Base-by-base conservation (phyloP, 176 grass and related monocot genomes). In the Poa annua region DNA sequence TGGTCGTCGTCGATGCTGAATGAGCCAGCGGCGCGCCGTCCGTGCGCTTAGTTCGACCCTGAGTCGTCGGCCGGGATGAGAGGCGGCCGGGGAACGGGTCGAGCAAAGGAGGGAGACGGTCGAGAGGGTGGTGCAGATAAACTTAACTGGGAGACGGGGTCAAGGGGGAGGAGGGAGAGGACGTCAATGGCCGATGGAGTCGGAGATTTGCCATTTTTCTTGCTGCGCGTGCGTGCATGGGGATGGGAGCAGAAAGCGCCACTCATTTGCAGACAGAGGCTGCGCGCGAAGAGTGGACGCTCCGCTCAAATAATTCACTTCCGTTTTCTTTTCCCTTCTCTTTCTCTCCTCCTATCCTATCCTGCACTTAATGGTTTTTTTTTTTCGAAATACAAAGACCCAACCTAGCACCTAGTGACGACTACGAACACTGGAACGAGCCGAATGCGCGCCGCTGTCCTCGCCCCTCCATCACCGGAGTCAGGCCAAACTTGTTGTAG, bases 131-230 rank as follows among this genome's bases (percentile, higher is more conserved):
- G 42, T 24, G 10, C 44, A n/a, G 77, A 65, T 79, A 34, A 60
- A 47, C 11, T 15, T 50, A 50, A 50, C 14, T 50, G 48, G 25
- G 11, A 24, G 80, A 45, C 41, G 39, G 77, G 65, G 44, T 69
- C 64, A 36, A 20, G 9, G 68, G 70, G 16, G 42, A 80, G 11
- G 63, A 54, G 22, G 69, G 66, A 10, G 36, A 20, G 24, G 66
- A 26, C 49, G 35, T 36, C 72, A 80, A 80, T 73, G 84, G 75
- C 64, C 17, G 75, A 79, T 78, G 51, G 1, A 39, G 38, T 12
- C 64, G 49, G 49, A 21, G 79, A 82, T 45, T 59, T 72, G 66
- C 35, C 51, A 44, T 71, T 71, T 57, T 81, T 82, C 80, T 71
- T 82, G 51, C 35, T 57, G 50, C 80, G 51, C 52, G 38, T 45